Conservation (phyloP, 108 stramenopile genomes). For the Chaetoceros tenuissimus region DNA sequence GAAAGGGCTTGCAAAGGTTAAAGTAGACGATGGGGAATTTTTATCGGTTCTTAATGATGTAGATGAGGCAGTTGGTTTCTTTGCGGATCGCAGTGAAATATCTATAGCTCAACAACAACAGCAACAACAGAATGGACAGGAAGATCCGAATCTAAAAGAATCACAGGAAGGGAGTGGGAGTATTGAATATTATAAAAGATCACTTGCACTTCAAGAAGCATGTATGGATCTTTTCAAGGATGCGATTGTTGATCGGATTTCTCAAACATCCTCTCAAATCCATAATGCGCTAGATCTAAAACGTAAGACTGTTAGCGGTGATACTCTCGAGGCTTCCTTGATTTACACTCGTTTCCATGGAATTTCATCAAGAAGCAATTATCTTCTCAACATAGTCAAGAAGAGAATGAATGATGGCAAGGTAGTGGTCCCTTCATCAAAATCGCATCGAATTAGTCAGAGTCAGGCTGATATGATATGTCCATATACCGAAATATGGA, state of each 20-base stretch:
- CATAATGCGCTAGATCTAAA: conserved; percentile 50
- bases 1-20: conserved; percentile 60
- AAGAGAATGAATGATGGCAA: conserved; percentile 48
- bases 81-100: conserved; percentile 38
- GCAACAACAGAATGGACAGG: conserved; percentile 2
- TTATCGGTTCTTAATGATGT: conserved; percentile 49
- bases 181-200: conserved; percentile 70
- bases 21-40: conserved; percentile 77
- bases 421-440: conserved; percentile 8
- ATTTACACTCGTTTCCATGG: conserved; percentile 85
- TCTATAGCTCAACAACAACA: conserved; percentile 24
- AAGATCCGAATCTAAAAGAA: not conserved
- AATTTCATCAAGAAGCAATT: conserved; percentile 69
- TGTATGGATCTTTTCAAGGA: conserved; percentile 66
- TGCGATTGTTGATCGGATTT: conserved; percentile 77
- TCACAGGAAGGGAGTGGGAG: conserved; percentile 35
- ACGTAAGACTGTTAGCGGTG: conserved; percentile 52
- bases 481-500: conserved; percentile 62
- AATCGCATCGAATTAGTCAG: not conserved
- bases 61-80: conserved; percentile 73
- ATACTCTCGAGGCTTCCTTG: conserved; percentile 78
- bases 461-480: conserved; percentile 14
- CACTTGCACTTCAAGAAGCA: conserved; percentile 77
- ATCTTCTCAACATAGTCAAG: conserved; percentile 50
- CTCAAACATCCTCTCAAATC: conserved; percentile 50